Base-by-base conservation (phyloP, 306 rosid genomes). In the Gastrolobium bilobum region DNA sequence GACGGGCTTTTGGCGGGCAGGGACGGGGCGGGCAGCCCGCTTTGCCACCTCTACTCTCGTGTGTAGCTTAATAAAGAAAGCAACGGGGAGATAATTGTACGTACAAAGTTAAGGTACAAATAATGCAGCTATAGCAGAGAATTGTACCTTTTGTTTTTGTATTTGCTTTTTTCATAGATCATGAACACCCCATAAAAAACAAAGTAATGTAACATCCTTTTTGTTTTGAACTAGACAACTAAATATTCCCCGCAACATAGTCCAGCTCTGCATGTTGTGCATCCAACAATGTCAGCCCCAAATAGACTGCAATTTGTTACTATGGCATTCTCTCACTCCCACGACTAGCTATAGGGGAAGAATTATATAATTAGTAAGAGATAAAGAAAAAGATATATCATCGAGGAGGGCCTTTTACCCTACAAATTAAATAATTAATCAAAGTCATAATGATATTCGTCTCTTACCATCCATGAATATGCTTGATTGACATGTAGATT, bases 201-300 rank as follows among this genome's bases (percentile, higher is more conserved):
- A 82, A 82, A 74, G 68, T 43, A 86, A 79, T 44, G 51, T 75
- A 20, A 61, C 69, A 72, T 79, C 73, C 62, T 82, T 74, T 85
- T 82, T 82, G 84, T 78, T 74, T 70, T 61, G 51, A 50, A 57
- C 82, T 79, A 75, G 86, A 75, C 83, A 71, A 76, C 71, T 52
- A 78, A 65, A 75, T 75, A 79, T 82, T 79, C 87, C 64, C 50
- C 73, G 20, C 79, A 69, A 43, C 79, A 11, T 68, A 52, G 67
- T 77, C 84, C 87, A 79, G 43, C 79, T 64, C 50, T 65, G 7
- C 69, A 68, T 46, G 4, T 68, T 68, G 33, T 62, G 20, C 66
- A 33, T 30, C 80, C 80, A 73, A 73, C 80, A 81, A 34, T 81
- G 84, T 75, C 84, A 73, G 75, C 76, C 64, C 20, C 62, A 26